phyloP scores from a whole-genome alignment of 1,284 basidiomycete species.

The Malassezia globosa region DNA sequence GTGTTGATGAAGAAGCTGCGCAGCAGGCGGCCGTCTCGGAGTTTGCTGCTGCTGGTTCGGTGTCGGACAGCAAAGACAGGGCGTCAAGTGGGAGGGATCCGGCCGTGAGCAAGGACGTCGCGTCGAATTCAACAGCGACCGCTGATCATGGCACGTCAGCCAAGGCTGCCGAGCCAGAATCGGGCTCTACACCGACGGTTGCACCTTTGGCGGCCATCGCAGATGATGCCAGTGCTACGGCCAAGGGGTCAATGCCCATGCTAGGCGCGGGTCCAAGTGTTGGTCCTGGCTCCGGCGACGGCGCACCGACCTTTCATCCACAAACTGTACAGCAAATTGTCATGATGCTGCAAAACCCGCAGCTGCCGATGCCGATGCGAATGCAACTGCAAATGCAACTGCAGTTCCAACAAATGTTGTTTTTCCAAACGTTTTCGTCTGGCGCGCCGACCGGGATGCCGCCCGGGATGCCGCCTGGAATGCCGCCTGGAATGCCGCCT shows the following conservation, averaged over 20 bases:
- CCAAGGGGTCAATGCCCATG: slow-evolving; percentile 2
- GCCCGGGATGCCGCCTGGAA: background rate
- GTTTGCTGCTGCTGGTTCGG: slow-evolving; percentile 10
- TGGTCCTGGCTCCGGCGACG: slow-evolving; percentile 6
- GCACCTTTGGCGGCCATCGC: background rate
- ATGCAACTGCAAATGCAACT: slow-evolving; percentile 46
- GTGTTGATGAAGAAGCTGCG: slow-evolving; percentile 23
- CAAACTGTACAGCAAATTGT: slow-evolving; percentile 39
- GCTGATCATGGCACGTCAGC: background rate
- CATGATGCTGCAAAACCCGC: slow-evolving; percentile 42
- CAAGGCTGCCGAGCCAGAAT: background rate
- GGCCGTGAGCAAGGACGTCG: background rate
- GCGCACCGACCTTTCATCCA: slow-evolving; percentile 24
- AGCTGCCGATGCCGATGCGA: slow-evolving; percentile 38
- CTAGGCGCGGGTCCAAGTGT: slow-evolving; percentile 10
- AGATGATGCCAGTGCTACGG: background rate
- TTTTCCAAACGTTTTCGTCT: slow-evolving; percentile 24
- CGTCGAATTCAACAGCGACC: too few relatives aligned
- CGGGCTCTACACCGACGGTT: background rate
- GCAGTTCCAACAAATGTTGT: slow-evolving; percentile 39
- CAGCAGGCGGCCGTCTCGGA: slow-evolving; percentile 15
- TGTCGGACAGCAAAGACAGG: too few relatives aligned
- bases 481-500: background rate
- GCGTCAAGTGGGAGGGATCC: slow-evolving; percentile 2
- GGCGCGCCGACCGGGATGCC: background rate